Evolutionary conservation across 179 eudicot species (phyloP).

Genomic region (Beta macrorhiza): DNA sequence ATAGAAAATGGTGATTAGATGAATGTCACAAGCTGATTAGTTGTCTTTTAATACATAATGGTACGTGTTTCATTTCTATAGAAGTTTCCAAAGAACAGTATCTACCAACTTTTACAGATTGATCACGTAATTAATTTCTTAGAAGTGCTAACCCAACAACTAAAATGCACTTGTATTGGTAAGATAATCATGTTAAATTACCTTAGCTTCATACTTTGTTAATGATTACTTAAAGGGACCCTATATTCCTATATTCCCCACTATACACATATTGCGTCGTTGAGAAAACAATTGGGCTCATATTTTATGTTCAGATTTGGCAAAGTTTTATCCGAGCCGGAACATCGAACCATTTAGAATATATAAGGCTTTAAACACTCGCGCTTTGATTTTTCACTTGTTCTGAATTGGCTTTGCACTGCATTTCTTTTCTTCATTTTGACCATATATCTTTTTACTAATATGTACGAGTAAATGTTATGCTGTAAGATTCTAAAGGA

Average conservation of each 20-base stretch:
- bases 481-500: no score
- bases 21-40: slow-evolving; percentile 23
- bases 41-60: not conserved
- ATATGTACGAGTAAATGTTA: no score
- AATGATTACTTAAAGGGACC: slow-evolving; percentile 5
- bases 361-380: no score
- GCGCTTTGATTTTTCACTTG: no score
- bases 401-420: no score
- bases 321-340: no score
- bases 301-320: no score
- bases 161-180: slow-evolving; percentile 14
- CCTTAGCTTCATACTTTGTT: slow-evolving; percentile 11
- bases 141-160: not conserved
- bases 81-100: slow-evolving; percentile 17
- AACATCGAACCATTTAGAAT: no score
- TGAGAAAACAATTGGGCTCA: no score
- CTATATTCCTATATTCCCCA: slow-evolving; percentile 21
- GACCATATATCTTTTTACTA: no score
- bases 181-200: slow-evolving; percentile 14
- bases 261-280: slow-evolving; percentile 10
- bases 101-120: slow-evolving; percentile 13
- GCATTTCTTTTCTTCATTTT: no score
- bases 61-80: not conserved
- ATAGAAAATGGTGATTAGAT: not conserved
- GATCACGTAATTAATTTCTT: slow-evolving; percentile 7